Conservation (phyloP, 1,284 basidiomycete species). For the Marasmius fiardii region DNA sequence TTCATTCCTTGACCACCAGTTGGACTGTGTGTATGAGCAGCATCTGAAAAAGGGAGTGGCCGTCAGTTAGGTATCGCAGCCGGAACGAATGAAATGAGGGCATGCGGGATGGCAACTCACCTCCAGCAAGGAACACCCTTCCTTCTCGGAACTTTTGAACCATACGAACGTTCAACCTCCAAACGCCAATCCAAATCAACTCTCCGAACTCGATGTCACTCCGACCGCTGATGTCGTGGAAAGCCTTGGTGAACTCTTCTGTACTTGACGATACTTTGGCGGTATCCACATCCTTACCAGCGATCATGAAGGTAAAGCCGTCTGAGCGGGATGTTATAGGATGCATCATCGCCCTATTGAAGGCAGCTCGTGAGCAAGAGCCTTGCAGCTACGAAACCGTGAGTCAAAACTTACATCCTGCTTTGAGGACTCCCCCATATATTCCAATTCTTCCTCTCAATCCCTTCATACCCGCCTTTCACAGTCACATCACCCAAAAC, state of each 20-base stretch:
- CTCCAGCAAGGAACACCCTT: conserved; percentile 14
- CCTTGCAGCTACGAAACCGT: background rate
- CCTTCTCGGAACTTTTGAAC: conserved; percentile 8
- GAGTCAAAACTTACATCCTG: background rate
- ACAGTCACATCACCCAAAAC: background rate
- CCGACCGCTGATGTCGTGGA: conserved; percentile 27
- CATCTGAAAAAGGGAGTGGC: conserved; percentile 19
- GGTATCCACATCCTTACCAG: conserved; percentile 18
- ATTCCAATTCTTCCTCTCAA: background rate
- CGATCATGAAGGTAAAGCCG: too few relatives aligned
- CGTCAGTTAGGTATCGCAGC: background rate
- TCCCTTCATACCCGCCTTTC: background rate
- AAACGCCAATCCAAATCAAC: conserved; percentile 2
- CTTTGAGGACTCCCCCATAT: background rate
- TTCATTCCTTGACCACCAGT: conserved; percentile 38
- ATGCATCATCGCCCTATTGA: too few relatives aligned
- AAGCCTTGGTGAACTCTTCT: conserved; percentile 25
- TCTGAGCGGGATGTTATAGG: too few relatives aligned
- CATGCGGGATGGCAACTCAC: background rate
- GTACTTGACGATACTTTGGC: conserved; percentile 23
- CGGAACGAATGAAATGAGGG: background rate
- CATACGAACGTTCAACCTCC: conserved; percentile 13
- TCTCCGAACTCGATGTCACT: conserved; percentile 14
- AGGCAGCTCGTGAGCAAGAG: too few relatives aligned
- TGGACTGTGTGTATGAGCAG: conserved; percentile 29